Evolutionary conservation across 2,329 filamentous ascomycete species (phyloP).

Genomic region (Trichoderma lentiforme): DNA sequence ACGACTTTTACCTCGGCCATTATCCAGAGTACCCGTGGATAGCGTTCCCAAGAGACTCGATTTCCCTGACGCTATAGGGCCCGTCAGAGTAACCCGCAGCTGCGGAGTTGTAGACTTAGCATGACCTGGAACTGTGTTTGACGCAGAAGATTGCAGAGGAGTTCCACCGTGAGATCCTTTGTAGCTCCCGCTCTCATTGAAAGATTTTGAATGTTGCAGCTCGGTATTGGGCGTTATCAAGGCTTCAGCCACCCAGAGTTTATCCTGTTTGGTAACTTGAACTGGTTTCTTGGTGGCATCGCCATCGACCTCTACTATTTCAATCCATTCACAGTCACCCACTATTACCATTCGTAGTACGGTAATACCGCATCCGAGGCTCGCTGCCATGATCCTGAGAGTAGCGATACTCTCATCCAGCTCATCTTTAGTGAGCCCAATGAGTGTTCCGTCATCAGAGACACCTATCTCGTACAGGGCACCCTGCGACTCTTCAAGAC

Average conservation of each 20-base stretch:
- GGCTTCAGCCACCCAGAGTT: slow-evolving; percentile 85
- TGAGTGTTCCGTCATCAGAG: slow-evolving; percentile 86
- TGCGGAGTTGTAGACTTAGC: slow-evolving; percentile 63
- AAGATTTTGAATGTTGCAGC: slow-evolving; percentile 23
- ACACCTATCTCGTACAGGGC: slow-evolving; percentile 96
- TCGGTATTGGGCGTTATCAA: slow-evolving; percentile 73
- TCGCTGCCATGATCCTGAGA: slow-evolving; percentile 85
- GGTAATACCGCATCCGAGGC: slow-evolving; percentile 80
- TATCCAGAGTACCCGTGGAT: slow-evolving; percentile 83
- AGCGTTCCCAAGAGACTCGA: slow-evolving; percentile 86
- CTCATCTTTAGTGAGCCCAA: slow-evolving; percentile 85
- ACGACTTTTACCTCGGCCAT: slow-evolving; percentile 85
- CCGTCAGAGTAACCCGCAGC: slow-evolving; percentile 80
- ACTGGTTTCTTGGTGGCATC: slow-evolving; percentile 24
- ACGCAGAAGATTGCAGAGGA: slow-evolving; percentile 7
- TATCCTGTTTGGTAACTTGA: slow-evolving; percentile 39
- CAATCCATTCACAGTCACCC: slow-evolving; percentile 75
- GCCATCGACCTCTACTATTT: slow-evolving; percentile 36
- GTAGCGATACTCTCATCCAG: slow-evolving; percentile 87
- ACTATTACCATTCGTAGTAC: slow-evolving; percentile 79
- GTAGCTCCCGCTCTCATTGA: background rate
- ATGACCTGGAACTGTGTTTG: slow-evolving; percentile 33
- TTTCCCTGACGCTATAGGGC: slow-evolving; percentile 88
- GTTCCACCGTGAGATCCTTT: background rate
- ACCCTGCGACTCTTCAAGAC: slow-evolving; percentile 87